A percentile compares a stretch with the other conserved stretches of the same genome.
Conservation (phyloP, 139 green algal species). For the Tetraselmis chui region DNA sequence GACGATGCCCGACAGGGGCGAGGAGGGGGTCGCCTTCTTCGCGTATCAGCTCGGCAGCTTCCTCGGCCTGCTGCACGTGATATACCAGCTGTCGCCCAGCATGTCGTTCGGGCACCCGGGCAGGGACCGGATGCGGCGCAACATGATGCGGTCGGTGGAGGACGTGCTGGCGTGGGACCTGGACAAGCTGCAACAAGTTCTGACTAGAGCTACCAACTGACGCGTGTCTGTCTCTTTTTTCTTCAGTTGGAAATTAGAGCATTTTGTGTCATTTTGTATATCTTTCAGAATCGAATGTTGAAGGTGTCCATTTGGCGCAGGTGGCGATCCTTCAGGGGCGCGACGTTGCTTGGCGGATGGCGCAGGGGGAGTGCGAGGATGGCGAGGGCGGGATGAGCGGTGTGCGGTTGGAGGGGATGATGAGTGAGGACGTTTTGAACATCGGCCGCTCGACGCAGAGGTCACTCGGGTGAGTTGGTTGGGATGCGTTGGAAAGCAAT, state of each 20-base stretch:
- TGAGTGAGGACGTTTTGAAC: not conserved
- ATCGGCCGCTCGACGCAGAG: not conserved
- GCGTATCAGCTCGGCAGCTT: not conserved
- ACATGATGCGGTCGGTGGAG: not conserved
- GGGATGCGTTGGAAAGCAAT: too few species aligned
- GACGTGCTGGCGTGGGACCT: not conserved
- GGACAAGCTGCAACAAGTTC: not conserved
- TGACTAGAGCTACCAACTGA: not conserved
- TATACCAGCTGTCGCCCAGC: not conserved
- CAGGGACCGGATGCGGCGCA: not conserved
- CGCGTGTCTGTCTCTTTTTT: not conserved
- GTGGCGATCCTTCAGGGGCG: not conserved
- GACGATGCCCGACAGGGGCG: not conserved
- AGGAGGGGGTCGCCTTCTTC: not conserved
- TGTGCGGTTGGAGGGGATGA: not conserved
- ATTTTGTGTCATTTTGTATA: too few species aligned
- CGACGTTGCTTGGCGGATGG: not conserved
- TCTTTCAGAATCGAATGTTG: too few species aligned
- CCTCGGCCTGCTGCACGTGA: not conserved
- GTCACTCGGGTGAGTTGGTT: not conserved
- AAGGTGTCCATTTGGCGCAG: too few species aligned
- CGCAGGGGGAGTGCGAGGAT: not conserved
- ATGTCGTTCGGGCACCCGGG: not conserved
- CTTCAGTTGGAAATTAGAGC: too few species aligned
- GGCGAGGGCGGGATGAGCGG: not conserved